Conservation (phyloP, 1,284 basidiomycete species). For the Taiwanofungus camphoratus region DNA sequence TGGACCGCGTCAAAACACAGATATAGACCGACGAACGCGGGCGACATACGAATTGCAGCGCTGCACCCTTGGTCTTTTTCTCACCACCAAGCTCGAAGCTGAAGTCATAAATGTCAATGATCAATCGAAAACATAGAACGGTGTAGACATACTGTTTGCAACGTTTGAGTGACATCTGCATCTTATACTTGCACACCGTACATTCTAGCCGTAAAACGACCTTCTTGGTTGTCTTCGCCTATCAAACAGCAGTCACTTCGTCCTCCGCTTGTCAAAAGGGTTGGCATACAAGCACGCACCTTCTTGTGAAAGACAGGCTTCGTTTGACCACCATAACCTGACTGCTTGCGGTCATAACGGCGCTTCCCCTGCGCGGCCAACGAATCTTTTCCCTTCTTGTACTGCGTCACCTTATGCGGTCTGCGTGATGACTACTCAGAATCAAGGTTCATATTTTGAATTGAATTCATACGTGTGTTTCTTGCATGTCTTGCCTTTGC, state of each 20-base stretch:
- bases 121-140: neutral
- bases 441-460: neutral
- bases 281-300: constrained; percentile 40
- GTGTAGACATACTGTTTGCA: constrained; percentile 88
- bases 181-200: constrained; percentile 98
- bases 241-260: constrained; percentile 3
- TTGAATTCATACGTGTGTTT: constrained; percentile 96
- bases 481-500: constrained; percentile 98
- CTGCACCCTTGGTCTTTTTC: constrained; percentile 99
- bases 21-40: neutral
- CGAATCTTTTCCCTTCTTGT: constrained; percentile 98
- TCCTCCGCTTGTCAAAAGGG: too few relatives aligned
- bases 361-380: constrained; percentile 98
- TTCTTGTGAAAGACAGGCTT: constrained; percentile 99
- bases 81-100: constrained; percentile 99
- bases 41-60: constrained; percentile 80
- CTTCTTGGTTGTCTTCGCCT: constrained; percentile 99
- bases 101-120: constrained; percentile 20
- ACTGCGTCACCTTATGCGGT: constrained; percentile 95
- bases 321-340: constrained; percentile 99
- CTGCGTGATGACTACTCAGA: constrained; percentile 32
- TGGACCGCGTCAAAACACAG: constrained; percentile 8
- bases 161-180: constrained; percentile 93
- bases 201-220: constrained; percentile 97
- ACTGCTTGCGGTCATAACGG: constrained; percentile 99